Base-by-base conservation (phyloP, 1,284 basidiomycete species). In the Boletus mariae region DNA sequence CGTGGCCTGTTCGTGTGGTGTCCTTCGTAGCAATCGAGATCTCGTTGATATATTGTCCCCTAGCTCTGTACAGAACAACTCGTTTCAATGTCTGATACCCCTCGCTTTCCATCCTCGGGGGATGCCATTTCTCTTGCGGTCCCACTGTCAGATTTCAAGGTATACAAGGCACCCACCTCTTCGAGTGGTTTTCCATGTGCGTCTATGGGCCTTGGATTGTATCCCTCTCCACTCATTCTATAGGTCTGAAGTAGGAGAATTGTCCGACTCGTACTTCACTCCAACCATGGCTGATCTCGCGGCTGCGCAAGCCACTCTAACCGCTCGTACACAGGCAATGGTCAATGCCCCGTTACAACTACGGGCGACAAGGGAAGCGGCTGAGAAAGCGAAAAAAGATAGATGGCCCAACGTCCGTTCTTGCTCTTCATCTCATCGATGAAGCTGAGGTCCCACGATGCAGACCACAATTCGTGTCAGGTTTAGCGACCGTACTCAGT, bases 391-490 rank as follows among this genome's bases (percentile, higher is more conserved):
- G 25, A 85, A 82, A 63, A 76, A 73, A 37, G 80, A 83, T 52
- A 77, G 82, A 62, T 93, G 84, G 82, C 88, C 90, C 4, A 81
- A 77, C 51, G 88, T 92, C 58, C 59, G 81, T 69, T 11, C 10
- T 29, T 41, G n/a, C 42, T 17, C 15, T 41, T 47, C 8, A 12
- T 37, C 7, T n/a, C 17, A 4, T 40, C 2, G 47, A 49, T 45
- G 11, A 25, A 46, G 20, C 55, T 64, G 35, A 68, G 40, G 17
- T 44, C 12, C 45, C 20, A 20, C 20, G 20, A 25, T 55, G 20
- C 57, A 94, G 87, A 90, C 90, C 3, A 87, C 79, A 0, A 89
- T 96, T 58, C 84, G 93, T 20, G 72, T 96, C 58, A 81, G 81
- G 58, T 95, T 95, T 67, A 75, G 83, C 29, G 90, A 94, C 69